Conservation (phyloP, 495 filamentous ascomycete species). For the Chaetomium fimeti region DNA sequence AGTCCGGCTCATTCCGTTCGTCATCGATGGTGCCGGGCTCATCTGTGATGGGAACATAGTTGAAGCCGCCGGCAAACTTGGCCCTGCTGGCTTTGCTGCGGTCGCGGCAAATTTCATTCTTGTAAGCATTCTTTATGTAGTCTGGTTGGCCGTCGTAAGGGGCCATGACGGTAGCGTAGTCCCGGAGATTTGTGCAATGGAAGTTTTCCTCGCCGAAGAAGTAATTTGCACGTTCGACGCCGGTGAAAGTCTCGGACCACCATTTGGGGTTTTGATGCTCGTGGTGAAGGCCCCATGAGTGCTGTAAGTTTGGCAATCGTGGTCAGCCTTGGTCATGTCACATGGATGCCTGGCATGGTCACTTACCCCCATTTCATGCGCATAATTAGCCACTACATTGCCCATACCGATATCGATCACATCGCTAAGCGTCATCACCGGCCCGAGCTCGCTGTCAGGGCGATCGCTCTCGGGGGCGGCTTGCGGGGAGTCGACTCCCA, state of each 20-base stretch:
- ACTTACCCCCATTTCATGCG: neutral
- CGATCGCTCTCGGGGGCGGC: neutral
- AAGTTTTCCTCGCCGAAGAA: constrained; percentile 1
- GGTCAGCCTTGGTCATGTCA: too few relatives aligned
- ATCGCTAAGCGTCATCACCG: neutral
- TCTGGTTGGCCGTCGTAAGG: neutral
- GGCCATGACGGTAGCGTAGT: neutral
- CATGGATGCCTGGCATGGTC: too few relatives aligned
- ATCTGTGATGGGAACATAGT: neutral
- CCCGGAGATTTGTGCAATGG: neutral
- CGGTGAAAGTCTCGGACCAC: neutral
- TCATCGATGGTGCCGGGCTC: neutral
- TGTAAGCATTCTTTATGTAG: neutral
- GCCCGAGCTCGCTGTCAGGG: neutral
- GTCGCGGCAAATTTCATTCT: neutral
- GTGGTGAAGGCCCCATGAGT: neutral
- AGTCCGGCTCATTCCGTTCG: neutral
- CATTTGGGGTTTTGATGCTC: constrained; percentile 7
- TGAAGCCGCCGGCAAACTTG: constrained; percentile 4
- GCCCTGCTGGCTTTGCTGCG: neutral
- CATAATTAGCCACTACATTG: neutral
- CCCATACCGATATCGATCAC: neutral
- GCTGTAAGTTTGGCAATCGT: neutral
- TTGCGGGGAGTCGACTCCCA: neutral
- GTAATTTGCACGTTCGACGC: neutral